Evolutionary conservation across 2,329 filamentous ascomycete species (phyloP), one percentile per base, ranked within the genome.

Genomic region (Rugonectria rugulosa): DNA sequence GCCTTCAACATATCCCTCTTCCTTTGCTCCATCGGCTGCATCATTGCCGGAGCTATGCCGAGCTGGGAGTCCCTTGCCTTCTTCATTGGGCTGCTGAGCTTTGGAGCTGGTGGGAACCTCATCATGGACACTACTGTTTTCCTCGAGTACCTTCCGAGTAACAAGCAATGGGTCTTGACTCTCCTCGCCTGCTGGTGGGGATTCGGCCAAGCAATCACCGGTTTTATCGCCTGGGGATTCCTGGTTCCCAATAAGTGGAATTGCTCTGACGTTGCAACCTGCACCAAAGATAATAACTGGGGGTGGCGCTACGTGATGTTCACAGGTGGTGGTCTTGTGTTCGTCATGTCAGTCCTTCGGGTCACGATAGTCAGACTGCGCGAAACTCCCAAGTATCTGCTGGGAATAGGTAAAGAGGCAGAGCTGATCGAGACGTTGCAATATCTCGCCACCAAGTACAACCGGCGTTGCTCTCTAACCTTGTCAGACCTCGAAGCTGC

Each of bases 1-100:
- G 88, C 88, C 5, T 91, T 91, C 75, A 90, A 90, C 64, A 73
- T 84, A 19, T 86, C 84, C 2, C 76, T 90, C 10, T 80, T 90
- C 63, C 77, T 89, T 53, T 87, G 82, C 65, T 82, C 84, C 4
- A 68, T 84, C n/a, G 66, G 65, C 61, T 77, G 75, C 24, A 83
- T 90, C 49, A 74, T 89, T 1, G 88, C 87, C 1, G 89, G 88
- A 4, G 85, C 83, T 1, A 81, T 84, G 55, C 88, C 88, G 2
- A 88, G 80, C 59, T 92, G 87, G 86, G 73, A 81, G 2, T 81
- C 83, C 1, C 77, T 91, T 11, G 86, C 84, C 0, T 70, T 88
- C 19, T 89, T 90, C 65, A 80, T 88, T 24, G n/a, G n/a, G 81
- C 81, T 11, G 70, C 90, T 37, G 26, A 81, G 85, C 3, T 90